Evolutionary conservation across 2,329 filamentous ascomycete species (phyloP), one percentile per base, ranked within the genome.

Genomic region (Cladobotryum mycophilum): DNA sequence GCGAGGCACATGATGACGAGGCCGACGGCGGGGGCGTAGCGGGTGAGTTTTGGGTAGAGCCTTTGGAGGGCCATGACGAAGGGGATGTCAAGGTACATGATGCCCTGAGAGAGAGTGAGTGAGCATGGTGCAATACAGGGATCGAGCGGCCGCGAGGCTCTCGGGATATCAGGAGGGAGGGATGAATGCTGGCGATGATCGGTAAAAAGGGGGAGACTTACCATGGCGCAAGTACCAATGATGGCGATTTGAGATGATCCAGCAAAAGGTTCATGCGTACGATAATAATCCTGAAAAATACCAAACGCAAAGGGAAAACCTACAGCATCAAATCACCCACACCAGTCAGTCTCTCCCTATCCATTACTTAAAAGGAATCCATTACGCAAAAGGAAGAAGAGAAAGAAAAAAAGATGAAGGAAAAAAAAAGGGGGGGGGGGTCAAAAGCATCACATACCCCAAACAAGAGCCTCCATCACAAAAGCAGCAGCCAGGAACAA

Each of bases 201-300:
- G 22, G n/a, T 36, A 9, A 30, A 34, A 8, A 3, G 40, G 11
- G 14, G 9, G 25, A 6, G 20, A 54, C 57, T 53, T 62, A 73
- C 78, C 79, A 78, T 78, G 3, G 81, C 73, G 49, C 76, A 80
- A 2, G 83, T 87, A 1, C 85, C 85, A 48, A 88, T 81, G 13
- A 81, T 71, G 30, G 83, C 75, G 45, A 86, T 80, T 41, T 74
- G 70, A 25, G 73, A 70, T 0, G 74, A 73, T 2, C 74, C 74
- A 3, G 68, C 66, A 49, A 88, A 88, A 1, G 80, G 77, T 4
- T 73, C 73, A 52, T 83, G 74, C 1, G 71, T 76, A 35, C 72
- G 76, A 63, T 88, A 88, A 64, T 86, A 85, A 47, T 84, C 76
- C 57, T 88, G 83, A 60, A 89, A 88, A 20, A 89, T 75, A 41